These are phyloP conservation scores for Elsinoe australis DNA, from an alignment of 2,329 filamentous ascomycete species.

Conservation along the genomic window DNA sequence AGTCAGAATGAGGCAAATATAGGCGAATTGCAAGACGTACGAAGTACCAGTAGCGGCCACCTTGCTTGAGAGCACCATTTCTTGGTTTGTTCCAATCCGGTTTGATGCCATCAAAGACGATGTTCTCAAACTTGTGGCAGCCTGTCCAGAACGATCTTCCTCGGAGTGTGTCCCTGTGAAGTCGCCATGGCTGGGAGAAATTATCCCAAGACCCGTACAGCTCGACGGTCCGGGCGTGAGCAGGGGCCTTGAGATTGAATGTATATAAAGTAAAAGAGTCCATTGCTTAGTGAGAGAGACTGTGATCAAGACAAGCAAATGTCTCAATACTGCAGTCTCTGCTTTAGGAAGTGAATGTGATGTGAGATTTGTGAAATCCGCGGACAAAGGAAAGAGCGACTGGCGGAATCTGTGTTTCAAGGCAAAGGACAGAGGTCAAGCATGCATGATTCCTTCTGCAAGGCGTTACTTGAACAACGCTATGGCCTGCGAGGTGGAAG, in stretches of 20 bases:
- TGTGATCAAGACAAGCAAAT: conserved; percentile 2
- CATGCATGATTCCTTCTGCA: conserved; percentile 8
- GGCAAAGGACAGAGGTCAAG: neutral
- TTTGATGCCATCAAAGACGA: conserved; percentile 68
- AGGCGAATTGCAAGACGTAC: conserved; percentile 47
- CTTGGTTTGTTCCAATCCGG: conserved; percentile 49
- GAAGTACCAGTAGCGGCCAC: conserved; percentile 91
- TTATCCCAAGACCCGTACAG: conserved; percentile 94
- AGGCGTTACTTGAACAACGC: conserved; percentile 13
- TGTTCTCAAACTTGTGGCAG: conserved; percentile 78
- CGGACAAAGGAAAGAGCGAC: neutral
- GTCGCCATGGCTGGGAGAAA: conserved; percentile 67
- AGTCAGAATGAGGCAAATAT: conserved; percentile 24
- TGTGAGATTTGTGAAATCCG: neutral
- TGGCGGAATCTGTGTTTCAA: neutral
- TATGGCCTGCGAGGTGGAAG: conserved; percentile 2
- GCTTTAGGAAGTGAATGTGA: neutral
- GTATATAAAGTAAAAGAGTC: conserved; percentile 33
- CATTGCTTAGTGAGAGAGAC: conserved; percentile 21
- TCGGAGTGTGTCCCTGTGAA: conserved; percentile 71
- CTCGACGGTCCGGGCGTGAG: conserved; percentile 61
- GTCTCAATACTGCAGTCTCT: conserved; percentile 2
- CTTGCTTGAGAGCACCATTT: conserved; percentile 81
- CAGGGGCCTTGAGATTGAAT: conserved; percentile 34
- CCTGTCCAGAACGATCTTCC: conserved; percentile 75